A percentile compares a stretch with the other conserved stretches of the same genome.
Evolutionary conservation across 1,284 basidiomycete species (phyloP).

Genomic region (Coniophora puteana): DNA sequence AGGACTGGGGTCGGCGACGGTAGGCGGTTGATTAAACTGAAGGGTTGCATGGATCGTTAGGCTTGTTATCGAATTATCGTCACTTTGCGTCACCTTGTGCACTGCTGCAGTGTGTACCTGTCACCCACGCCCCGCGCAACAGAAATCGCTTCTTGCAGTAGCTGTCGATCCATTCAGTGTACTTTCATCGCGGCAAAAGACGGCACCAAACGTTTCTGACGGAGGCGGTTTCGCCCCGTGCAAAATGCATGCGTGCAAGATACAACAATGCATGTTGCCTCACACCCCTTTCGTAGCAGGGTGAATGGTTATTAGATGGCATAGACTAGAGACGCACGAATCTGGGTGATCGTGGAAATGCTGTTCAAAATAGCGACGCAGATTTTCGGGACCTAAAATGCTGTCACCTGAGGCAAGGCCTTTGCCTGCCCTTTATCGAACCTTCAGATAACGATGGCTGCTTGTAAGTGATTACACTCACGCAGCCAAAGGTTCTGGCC

Average conservation of each 20-base stretch:
- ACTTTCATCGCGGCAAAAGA: not conserved
- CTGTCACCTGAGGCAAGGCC: slow-evolving; percentile 62
- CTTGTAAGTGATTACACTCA: no score
- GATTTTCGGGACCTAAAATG: slow-evolving; percentile 60
- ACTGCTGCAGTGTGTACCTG: slow-evolving; percentile 69
- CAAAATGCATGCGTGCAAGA: slow-evolving; percentile 73
- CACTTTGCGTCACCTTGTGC: slow-evolving; percentile 53
- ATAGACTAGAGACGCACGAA: slow-evolving; percentile 48
- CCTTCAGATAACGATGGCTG: not conserved
- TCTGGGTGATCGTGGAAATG: slow-evolving; percentile 75
- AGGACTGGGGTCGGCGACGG: slow-evolving; percentile 51
- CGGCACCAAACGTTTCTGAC: slow-evolving; percentile 52
- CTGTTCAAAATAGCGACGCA: slow-evolving; percentile 78
- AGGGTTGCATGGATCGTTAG: no score
- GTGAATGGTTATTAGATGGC: not conserved
- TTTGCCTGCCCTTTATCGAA: slow-evolving; percentile 36
- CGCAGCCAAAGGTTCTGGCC: slow-evolving; percentile 57
- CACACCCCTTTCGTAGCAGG: slow-evolving; percentile 48
- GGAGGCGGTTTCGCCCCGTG: slow-evolving; percentile 60
- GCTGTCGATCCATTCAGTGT: slow-evolving; percentile 33
- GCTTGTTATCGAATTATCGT: no score
- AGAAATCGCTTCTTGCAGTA: slow-evolving; percentile 70
- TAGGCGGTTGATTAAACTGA: slow-evolving; percentile 66
- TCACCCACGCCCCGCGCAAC: slow-evolving; percentile 70
- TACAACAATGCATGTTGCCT: slow-evolving; percentile 76